Conservation (phyloP, 176 grass and related monocot species). For the Secale cereale region DNA sequence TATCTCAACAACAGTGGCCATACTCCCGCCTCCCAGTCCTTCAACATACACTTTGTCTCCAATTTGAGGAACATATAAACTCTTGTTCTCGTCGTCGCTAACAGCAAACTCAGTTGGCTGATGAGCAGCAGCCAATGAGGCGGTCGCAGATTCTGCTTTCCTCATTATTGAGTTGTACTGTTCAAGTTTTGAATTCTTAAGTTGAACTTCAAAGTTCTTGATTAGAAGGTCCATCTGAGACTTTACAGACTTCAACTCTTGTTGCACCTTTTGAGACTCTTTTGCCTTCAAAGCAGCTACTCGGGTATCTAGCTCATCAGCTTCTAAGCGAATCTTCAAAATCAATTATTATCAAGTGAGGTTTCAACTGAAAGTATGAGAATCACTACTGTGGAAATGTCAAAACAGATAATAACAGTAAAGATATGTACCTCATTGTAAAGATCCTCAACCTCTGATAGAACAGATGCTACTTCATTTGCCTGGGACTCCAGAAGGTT, state of each 20-base stretch:
- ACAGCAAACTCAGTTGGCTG: conserved; percentile 33
- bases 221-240: conserved; percentile 69
- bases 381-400: not conserved
- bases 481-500: conserved; percentile 49
- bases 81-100: conserved; percentile 21
- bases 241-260: conserved; percentile 60
- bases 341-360: conserved; percentile 1
- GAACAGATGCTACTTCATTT: conserved; percentile 58
- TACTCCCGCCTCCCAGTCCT: conserved; percentile 47
- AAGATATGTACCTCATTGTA: conserved; percentile 45
- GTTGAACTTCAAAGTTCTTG: conserved; percentile 50
- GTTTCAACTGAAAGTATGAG: not conserved
- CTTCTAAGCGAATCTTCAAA: conserved; percentile 47
- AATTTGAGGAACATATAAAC: conserved; percentile 49
- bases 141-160: conserved; percentile 60
- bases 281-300: conserved; percentile 42
- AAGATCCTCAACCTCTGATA: conserved; percentile 46
- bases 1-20: conserved; percentile 56
- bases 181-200: conserved; percentile 51
- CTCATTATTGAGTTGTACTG: conserved; percentile 57
- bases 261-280: conserved; percentile 48
- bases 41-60: conserved; percentile 67
- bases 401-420: not conserved
- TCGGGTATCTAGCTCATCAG: conserved; percentile 54
- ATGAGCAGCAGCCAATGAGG: conserved; percentile 53